A percentile compares a stretch with the other conserved stretches of the same genome.
Evolutionary conservation across 257 asterid species (phyloP).

Genomic region (Asclepias syriaca): DNA sequence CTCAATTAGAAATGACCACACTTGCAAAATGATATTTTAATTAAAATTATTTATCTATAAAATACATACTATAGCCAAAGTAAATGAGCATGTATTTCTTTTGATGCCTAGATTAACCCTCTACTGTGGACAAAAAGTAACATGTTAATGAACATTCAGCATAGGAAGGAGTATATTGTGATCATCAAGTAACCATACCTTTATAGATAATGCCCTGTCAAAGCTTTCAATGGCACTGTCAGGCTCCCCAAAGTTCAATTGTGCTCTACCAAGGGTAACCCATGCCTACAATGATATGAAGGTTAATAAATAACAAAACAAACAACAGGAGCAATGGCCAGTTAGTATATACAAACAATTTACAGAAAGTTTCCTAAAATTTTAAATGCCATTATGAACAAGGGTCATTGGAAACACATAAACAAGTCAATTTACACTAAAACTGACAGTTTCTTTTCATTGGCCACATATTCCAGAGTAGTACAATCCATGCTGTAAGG

Average conservation of each 20-base stretch:
- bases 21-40: neutral
- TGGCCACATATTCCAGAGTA: neutral
- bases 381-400: neutral
- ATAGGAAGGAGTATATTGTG: too few relatives aligned
- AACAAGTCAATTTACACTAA: neutral
- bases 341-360: neutral
- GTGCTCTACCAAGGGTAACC: constrained; percentile 93
- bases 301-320: neutral
- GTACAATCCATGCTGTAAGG: neutral
- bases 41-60: neutral
- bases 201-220: constrained; percentile 70
- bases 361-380: neutral
- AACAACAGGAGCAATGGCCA: neutral
- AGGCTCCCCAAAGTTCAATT: constrained; percentile 86
- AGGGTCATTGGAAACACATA: neutral
- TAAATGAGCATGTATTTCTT: neutral
- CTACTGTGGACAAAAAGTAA: too few relatives aligned
- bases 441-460: neutral
- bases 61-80: neutral
- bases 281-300: constrained; percentile 55
- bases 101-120: too few relatives aligned
- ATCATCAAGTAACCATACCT: constrained; percentile 34
- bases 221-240: constrained; percentile 81
- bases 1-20: neutral
- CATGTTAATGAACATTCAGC: too few relatives aligned